These are phyloP conservation scores for Helotiales sp. DNA, from an alignment of 2,329 filamentous ascomycete genomes.

Conservation along the genomic window DNA sequence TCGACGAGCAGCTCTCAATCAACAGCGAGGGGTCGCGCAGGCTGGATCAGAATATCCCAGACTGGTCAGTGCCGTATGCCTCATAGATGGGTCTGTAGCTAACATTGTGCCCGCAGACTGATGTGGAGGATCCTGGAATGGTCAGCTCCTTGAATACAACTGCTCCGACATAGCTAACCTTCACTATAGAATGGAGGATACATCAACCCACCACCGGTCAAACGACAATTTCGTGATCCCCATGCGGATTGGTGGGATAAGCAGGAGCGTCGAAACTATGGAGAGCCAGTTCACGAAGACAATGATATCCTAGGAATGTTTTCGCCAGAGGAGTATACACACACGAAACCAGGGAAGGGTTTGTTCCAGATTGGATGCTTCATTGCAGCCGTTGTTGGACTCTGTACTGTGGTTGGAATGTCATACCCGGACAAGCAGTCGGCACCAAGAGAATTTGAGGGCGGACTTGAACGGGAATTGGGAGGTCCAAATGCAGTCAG, in stretches of 20 bases:
- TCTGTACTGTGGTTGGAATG: constrained; percentile 70
- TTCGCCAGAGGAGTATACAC: constrained; percentile 86
- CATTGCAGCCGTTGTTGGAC: constrained; percentile 63
- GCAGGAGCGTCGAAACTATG: constrained; percentile 95
- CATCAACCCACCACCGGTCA: constrained; percentile 77
- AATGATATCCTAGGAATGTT: constrained; percentile 92
- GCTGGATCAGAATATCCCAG: constrained; percentile 37
- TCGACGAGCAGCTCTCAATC: constrained; percentile 57
- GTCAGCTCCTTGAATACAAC: constrained; percentile 51
- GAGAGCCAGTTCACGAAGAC: constrained; percentile 95
- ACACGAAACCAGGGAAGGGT: constrained; percentile 73
- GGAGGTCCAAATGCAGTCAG: constrained; percentile 70
- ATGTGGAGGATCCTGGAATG: constrained; percentile 70
- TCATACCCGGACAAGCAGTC: constrained; percentile 75
- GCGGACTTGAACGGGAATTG: constrained; percentile 74
- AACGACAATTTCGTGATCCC: constrained; percentile 91
- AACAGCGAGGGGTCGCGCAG: constrained; percentile 52
- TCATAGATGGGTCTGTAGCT: constrained; percentile 21
- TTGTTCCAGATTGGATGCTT: constrained; percentile 71
- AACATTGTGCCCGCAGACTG: constrained; percentile 44
- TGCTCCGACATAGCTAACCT: neutral
- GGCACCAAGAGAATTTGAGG: constrained; percentile 72
- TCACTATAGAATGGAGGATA: constrained; percentile 76
- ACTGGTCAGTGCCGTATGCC: constrained; percentile 36
- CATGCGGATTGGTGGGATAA: constrained; percentile 96